Evolutionary conservation across 345 rosid species (phyloP), one percentile per base, ranked within the genome.

Genomic region (Eucalyptus sideroxylon): DNA sequence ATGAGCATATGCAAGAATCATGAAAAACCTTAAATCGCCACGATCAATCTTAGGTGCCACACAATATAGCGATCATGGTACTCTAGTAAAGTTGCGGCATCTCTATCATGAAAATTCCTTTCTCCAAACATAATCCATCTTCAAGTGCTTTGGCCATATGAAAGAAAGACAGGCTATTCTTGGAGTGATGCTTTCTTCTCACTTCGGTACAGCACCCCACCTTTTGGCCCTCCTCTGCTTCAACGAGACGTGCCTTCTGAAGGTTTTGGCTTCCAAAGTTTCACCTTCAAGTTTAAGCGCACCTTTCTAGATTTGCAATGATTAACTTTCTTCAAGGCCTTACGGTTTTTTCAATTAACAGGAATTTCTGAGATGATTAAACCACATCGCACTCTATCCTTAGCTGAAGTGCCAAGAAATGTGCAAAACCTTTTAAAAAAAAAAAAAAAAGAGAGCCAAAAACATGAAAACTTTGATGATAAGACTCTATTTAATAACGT

Each of bases 71-170:
- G 3, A 10, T 34, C 44, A 13, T 5, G 44, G 26, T 69, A 19
- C 40, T 69, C 7, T 69, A 34, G 81, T 34, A 17, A 16, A 34
- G 82, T 10, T 72, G 2, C 11, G 0, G 82, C 6, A 34, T 9
- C 13, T 72, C 24, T 3, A 3, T 11, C 82, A 19, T 9, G 82
- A 17, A 17, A 72, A 92, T 91, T 51, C 94, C 94, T 94, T 92
- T 92, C 94, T 90, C 91, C 89, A 37, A 51, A 4, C 88, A 80
- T 72, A 91, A 92, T 92, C 93, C 88, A 92, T 67, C 87, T 59
- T 86, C 31, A 0, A 9, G 8, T 77, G 47, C 47, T 77, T 77
- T 37, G 83, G 77, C 77, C 77, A 16, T 65, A 34, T 14, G 19
- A 65, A 65, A n/a, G 77, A 65, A 65, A 65, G 40, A 16, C 9